Base-by-base conservation (phyloP, 768 basidiomycete genomes). In the Zangia roseola region DNA sequence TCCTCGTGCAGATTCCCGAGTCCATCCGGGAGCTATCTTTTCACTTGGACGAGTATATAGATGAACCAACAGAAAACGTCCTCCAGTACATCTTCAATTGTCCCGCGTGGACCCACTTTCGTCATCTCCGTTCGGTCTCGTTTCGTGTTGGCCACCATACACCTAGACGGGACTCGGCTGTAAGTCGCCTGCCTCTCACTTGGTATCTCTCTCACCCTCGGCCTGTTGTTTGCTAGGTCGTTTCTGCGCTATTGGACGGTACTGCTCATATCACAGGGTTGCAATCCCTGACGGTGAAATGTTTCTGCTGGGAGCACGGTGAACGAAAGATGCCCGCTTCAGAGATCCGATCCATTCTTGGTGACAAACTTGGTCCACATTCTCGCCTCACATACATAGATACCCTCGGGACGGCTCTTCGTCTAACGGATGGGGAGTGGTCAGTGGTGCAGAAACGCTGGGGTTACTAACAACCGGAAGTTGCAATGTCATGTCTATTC, bases 71-170 rank as follows among this genome's bases (percentile, higher is more conserved):
- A 10, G 20, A 23, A 2, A 17, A 19, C 20, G 12, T 10, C 10
- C 6, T 37, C 16, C 23, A 5, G 17, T 5, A 2, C 2, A 40
- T 47, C 4, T 48, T 59, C n/a, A n/a, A 34, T 9, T 16, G 40
- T 13, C 40, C 21, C 2, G 16, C 12, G 1, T 47, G 53, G 53
- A 36, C 13, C 25, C 49, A 34, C 1, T 19, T 49, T 5, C 31
- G 33, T 21, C 23, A 19, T 10, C 49, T 59, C 37, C 43, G 40
- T 33, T 59, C 57, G 33, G 26, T 59, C 19, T 38, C 28, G 10
- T 17, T 55, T 16, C 10, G 0, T 2, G 10, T 28, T 4, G 3
- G 16, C n/a, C 17, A 3, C 10, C 3, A 8, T 3, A 13, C 20
- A 10, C 3, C n/a, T 7, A 2, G 14, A 10, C 20, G 4, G 0